Evolutionary conservation across 768 basidiomycete genomes (phyloP).

Genomic region (Aureoboletus auriporus): DNA sequence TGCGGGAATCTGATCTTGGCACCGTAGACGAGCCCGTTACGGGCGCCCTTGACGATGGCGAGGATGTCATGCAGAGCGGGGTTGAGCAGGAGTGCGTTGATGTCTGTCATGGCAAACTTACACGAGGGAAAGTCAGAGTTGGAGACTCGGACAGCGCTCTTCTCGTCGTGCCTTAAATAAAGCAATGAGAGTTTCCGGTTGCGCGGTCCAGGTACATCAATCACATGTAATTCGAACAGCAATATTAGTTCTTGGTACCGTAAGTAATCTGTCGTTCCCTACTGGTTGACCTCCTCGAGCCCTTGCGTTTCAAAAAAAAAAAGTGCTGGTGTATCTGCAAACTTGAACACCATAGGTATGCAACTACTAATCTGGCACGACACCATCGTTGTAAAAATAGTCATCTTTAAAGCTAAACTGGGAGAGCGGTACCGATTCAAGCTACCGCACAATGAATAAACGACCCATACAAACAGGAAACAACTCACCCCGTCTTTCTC

Average conservation of each 20-base stretch:
- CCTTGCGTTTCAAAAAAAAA: neutral
- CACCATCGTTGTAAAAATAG: conserved; percentile 30
- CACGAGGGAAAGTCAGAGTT: neutral
- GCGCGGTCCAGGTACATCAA: no score
- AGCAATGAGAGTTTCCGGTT: no score
- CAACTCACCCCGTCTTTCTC: conserved; percentile 45
- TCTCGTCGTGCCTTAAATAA: no score
- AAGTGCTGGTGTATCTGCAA: no score
- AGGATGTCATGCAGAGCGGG: conserved; percentile 88
- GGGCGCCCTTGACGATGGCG: conserved; percentile 90
- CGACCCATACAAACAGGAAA: neutral
- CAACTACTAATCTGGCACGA: neutral
- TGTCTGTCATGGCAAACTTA: conserved; percentile 16
- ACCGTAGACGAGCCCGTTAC: conserved; percentile 87
- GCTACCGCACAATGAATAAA: conserved; percentile 32
- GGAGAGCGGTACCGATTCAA: conserved; percentile 48
- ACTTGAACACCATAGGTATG: neutral
- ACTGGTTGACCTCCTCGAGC: no score
- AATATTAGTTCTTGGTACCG: no score
- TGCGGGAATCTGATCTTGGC: conserved; percentile 93
- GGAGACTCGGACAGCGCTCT: no score
- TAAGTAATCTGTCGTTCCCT: no score
- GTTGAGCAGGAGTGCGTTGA: conserved; percentile 36
- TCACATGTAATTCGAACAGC: no score
- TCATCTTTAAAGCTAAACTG: conserved; percentile 60